phyloP scores from a whole-genome alignment of 2,329 filamentous ascomycete genomes.

The Grosmannia serpens region DNA sequence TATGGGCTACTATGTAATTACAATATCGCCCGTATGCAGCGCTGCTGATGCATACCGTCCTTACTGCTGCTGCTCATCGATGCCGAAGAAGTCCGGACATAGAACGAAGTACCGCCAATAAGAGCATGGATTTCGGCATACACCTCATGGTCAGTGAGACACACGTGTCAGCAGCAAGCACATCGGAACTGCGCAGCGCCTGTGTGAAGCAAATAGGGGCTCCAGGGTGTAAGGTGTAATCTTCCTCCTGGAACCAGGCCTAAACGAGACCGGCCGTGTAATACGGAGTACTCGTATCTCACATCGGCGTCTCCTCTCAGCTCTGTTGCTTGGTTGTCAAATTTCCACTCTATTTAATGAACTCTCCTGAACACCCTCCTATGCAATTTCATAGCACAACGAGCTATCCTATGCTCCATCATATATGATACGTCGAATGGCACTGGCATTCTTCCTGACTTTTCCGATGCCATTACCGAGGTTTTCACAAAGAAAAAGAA shows the following conservation, averaged over 20 bases:
- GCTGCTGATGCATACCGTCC: too few relatives aligned
- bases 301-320: neutral
- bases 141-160: neutral
- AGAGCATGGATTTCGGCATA: neutral
- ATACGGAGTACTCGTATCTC: too few relatives aligned
- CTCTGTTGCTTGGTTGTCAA: neutral
- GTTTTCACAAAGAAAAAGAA: neutral
- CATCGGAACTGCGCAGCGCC: neutral
- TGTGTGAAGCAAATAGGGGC: neutral
- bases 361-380: neutral
- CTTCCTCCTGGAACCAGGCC: neutral
- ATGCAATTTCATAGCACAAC: neutral
- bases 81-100: neutral
- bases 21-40: too few relatives aligned
- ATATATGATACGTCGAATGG: neutral
- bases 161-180: neutral
- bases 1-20: too few relatives aligned
- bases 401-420: neutral
- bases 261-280: neutral
- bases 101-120: too few relatives aligned
- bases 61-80: neutral
- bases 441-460: neutral
- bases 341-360: neutral
- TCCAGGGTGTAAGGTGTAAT: too few relatives aligned
- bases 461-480: neutral